Base-by-base conservation (phyloP, 2,329 filamentous ascomycete genomes). In the Cordyceps farinosa region DNA sequence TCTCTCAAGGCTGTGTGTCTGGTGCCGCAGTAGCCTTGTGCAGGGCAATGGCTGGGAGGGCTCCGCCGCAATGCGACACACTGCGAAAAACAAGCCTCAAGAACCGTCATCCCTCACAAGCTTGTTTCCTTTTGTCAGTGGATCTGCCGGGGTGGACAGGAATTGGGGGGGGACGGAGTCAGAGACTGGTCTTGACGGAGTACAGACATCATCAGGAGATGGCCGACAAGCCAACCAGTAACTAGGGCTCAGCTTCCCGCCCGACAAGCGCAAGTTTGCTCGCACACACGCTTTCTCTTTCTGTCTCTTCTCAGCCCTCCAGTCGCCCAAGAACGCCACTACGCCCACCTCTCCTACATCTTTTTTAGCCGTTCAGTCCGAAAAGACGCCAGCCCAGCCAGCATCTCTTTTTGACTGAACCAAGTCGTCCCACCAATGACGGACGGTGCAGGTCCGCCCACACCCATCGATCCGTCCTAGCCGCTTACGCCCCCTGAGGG, bases 381-480 rank as follows among this genome's bases (percentile, higher is more conserved):
- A 22, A 22, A 22, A 22, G 10, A 15, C 11, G 4, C 3, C 38
- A 40, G 36, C 6, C 11, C 36, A 5, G 38, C 38, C 38, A 40
- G n/a, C 45, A 30, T 13, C 7, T 22, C 22, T 22, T 22, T 22
- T 48, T 48, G 10, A 30, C 17, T n/a, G 5, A 36, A 34, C 7
- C 30, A 45, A 15, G 22, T 11, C 42, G 11, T 29, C 32, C 42
- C 17, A 15, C 30, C 42, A 58, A 48, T 50, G 34, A 50, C n/a
- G 1, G 42, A 4, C 22, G 13, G 22, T 11, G 8, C 38, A 42
- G 6, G 9, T 54, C 22, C 13, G 44, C 42, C 30, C 17, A 8
- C 30, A 32, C 44, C 57, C 45, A 44, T 44, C 45, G 57, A 52
- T 60, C 57, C 57, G 47, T 60, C 56, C 34, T 60, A 60, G 34